Evolutionary conservation across 2,329 filamentous ascomycete species (phyloP), one percentile per base, ranked within the genome.

Genomic region (Alternaria dauci): DNA sequence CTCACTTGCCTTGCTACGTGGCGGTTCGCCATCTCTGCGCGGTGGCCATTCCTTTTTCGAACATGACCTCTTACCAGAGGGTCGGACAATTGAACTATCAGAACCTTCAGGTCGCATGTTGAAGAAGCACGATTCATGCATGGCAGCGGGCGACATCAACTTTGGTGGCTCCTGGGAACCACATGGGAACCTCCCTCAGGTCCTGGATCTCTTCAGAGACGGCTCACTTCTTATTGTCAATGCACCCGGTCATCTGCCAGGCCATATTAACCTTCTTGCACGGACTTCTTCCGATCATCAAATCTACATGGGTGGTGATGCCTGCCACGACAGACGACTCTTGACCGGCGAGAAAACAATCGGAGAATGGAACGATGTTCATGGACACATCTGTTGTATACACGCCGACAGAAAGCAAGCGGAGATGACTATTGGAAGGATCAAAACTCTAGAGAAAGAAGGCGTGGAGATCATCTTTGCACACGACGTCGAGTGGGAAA

Each of bases 321-420:
- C 82, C 18, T 87, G 83, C 59, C 86, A 88, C 63, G 84, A 87
- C 63, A 73, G 76, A 0, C 73, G 85, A 28, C 74, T 87, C 2
- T 65, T 87, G 65, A 82, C 78, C 0, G 83, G 84, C 0, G 84
- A 86, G 63, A 85, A 81, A 60, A 79, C 76, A 2, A 84, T 87
- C 46, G 86, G 84, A 2, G 77, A 82, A 46, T 87, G 84, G 77
- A 74, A 80, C 23, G 81, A 85, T 63, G 76, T 74, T 1, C 72
- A 77, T 16, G 84, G 84, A 0, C 77, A 79, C 12, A 59, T 75
- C 23, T 77, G 83, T 39, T 86, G 85, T 64, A 85, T 87, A 43
- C 85, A 87, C 72, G 77, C 81, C 2, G 78, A 87, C 65, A 81
- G 79, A 16, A 76, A 79, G 36, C 65, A 67, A 25, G 85, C 85